Base-by-base conservation (phyloP, 192 early-diverging fungal genomes). In the Dissophora globulifera region DNA sequence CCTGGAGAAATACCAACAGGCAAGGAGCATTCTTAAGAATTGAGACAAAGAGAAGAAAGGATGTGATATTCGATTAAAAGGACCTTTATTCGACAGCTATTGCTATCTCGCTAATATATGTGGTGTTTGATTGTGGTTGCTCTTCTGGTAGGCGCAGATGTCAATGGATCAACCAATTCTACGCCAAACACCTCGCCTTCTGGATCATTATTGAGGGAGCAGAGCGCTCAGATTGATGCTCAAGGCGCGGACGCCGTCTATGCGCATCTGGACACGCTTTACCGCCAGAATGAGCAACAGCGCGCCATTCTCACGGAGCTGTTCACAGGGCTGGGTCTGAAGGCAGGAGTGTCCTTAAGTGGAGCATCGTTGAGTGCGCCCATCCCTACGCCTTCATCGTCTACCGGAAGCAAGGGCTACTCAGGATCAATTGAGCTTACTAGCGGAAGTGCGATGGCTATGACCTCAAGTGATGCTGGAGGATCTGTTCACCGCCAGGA, bases 231-330 rank as follows among this genome's bases (percentile, higher is more conserved):
- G 15, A 33, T 68, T 17, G 72, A 76, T 13, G 51, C 52, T 22
- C 50, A 47, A 17, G 65, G 67, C 15, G 40, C 17, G 7, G 55
- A 61, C 7, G 62, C 62, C 19, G 52, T 69, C 11, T 38, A 47
- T 26, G 38, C 38, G 1, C 83, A 86, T 30, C 27, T 86, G 50
- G 78, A 83, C 13, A 41, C 66, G 0, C 62, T 86, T 0, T 69
- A 84, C 23, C 75, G 82, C 19, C 85, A 86, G 42, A 86, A 81
- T 26, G 85, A 86, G 26, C 62, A 60, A 3, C 83, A 84, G 46
- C 78, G 78, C 7, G 53, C 22, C 20, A 50, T 84, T 7, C 27
- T 86, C 10, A 58, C 49, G 4, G 85, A 84, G 19, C 47, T 83
- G 3, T 69, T 56, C 49, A 31, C 38, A 30, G 65, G 57, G 29